Conservation (phyloP, 2,329 filamentous ascomycete genomes). For the Alternaria incomplexa region DNA sequence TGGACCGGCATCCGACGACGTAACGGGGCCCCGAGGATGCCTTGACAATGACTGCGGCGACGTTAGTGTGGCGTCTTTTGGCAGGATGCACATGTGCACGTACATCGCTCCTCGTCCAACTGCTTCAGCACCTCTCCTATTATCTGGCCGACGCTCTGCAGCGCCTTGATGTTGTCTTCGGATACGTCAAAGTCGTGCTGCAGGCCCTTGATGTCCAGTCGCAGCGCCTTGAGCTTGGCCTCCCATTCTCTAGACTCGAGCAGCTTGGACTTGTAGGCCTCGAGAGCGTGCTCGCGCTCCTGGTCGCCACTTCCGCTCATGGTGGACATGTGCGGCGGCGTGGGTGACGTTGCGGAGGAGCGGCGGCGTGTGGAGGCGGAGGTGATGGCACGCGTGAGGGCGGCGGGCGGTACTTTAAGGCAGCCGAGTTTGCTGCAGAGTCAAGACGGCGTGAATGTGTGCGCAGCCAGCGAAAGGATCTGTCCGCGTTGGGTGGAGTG, state of each 20-base stretch:
- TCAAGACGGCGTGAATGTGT: neutral
- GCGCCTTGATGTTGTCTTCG: constrained; percentile 98
- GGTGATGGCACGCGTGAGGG: neutral
- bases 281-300: constrained; percentile 59
- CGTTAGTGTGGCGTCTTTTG: constrained; percentile 14
- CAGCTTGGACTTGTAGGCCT: constrained; percentile 61
- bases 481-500: neutral
- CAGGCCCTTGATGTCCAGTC: constrained; percentile 93
- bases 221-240: constrained; percentile 91
- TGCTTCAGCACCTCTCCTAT: constrained; percentile 99
- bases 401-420: neutral
- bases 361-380: neutral
- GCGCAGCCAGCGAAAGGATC: neutral
- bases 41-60: constrained; percentile 85
- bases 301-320: constrained; percentile 53
- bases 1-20: constrained; percentile 96
- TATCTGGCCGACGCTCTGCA: constrained; percentile 98
- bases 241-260: constrained; percentile 99
- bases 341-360: neutral
- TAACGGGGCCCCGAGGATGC: constrained; percentile 96
- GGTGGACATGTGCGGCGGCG: constrained; percentile 10
- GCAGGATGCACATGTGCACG: constrained; percentile 45
- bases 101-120: constrained; percentile 97
- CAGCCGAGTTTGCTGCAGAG: neutral
- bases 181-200: constrained; percentile 96